Evolutionary conservation across 2,329 filamentous ascomycete species (phyloP), one percentile per base, ranked within the genome.

Genomic region (Aspergillus novofumigatus): DNA sequence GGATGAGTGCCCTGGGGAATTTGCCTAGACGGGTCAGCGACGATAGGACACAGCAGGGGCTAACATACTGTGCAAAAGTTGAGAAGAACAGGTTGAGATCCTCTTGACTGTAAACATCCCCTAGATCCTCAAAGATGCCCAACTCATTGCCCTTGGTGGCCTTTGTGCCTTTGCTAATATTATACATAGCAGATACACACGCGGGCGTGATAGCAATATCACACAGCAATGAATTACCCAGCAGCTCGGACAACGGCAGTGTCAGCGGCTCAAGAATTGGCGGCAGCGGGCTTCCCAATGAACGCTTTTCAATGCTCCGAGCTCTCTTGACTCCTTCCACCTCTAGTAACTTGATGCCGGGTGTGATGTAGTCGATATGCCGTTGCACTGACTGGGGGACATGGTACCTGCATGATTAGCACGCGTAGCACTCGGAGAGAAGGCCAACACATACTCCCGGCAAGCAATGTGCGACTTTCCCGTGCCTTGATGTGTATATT

Each of bases 291-390:
- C 59, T 55, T 10, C 64, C 62, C 20, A 67, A 57, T 4, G 38
- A 61, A 8, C 69, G 66, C 54, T 70, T 72, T 23, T 63, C 59
- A 11, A 59, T 42, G 41, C 9, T 55, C 7, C 32, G 32, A 29
- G 25, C 6, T 21, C 8, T 45, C 4, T 45, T 45, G 42, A 23
- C 42, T 10, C 42, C 42, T 11, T 45, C 20, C 10, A 45, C 42
- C 42, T 45, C 42, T 21, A 45, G 42, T 21, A 23, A 4, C 42
- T 45, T 45, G 42, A 45, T 45, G 42, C 42, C 42, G 23, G 82
- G 82, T 0, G 79, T 84, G 41, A 85, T 78, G 66, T 83, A 84
- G 69, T 85, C 82, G 52, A 85, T 73, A 56, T 84, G 80, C 10
- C 73, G 61, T 47, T 74, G 74, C 14, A 84, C 61, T 44, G 77